Evolutionary conservation across 176 grass and related monocot species (phyloP).

Genomic region (Dendrocalamus sinicus): DNA sequence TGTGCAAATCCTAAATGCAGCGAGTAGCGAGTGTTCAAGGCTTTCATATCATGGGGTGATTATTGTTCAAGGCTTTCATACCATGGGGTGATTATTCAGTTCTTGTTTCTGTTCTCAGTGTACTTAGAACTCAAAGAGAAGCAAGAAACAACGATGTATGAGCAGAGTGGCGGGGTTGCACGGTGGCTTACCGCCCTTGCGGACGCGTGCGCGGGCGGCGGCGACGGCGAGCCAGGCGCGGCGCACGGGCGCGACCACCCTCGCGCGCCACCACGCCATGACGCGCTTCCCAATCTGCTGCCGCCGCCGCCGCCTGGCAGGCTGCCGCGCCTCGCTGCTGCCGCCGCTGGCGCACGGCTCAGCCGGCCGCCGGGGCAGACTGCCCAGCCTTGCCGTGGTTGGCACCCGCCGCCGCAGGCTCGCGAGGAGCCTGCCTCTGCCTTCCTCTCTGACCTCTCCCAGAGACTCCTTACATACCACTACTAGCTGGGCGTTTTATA

Average conservation of each 20-base stretch:
- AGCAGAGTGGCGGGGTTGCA: not conserved
- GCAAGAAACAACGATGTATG: not conserved
- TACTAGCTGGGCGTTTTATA: not conserved
- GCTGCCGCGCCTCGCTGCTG: not conserved
- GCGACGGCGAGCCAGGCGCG: conserved; percentile 84
- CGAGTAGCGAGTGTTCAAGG: too few relatives aligned
- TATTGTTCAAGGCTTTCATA: not conserved
- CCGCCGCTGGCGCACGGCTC: conserved; percentile 18
- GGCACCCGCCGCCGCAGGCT: conserved; percentile 21
- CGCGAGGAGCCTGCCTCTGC: conserved; percentile 13
- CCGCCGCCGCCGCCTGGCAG: not conserved
- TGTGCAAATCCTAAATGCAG: not conserved
- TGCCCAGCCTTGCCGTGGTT: conserved; percentile 55
- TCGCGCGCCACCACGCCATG: conserved; percentile 91
- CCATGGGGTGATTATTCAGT: not conserved
- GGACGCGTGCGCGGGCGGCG: conserved; percentile 63
- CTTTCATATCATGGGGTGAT: not conserved
- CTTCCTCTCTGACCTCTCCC: not conserved
- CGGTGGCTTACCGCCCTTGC: conserved; percentile 59
- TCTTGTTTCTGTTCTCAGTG: not conserved
- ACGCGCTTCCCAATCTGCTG: conserved; percentile 55
- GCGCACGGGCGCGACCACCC: conserved; percentile 71
- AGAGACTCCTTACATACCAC: not conserved
- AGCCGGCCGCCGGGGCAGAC: conserved; percentile 31
- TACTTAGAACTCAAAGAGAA: not conserved